Conservation (phyloP, 495 filamentous ascomycete species). For the Cercophora samala region DNA sequence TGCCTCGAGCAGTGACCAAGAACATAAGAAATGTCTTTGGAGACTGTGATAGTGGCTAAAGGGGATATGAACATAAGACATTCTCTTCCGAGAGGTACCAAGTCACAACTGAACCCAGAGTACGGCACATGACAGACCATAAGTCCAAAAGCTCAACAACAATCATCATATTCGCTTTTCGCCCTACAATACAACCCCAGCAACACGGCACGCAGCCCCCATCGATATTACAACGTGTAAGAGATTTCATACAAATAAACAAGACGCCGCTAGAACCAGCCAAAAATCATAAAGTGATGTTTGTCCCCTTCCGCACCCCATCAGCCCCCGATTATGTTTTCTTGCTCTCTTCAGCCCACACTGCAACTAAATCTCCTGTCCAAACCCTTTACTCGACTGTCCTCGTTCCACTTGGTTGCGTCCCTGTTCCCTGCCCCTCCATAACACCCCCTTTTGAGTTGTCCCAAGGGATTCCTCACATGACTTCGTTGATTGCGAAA, state of each 20-base stretch:
- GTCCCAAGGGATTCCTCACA: background rate
- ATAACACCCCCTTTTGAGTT: background rate
- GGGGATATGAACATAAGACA: background rate
- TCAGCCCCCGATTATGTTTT: background rate
- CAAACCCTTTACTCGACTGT: conserved; percentile 15
- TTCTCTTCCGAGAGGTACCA: background rate
- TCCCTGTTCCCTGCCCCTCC: background rate
- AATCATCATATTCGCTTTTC: background rate
- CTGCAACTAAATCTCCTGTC: conserved; percentile 15
- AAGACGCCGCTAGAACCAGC: conserved; percentile 7
- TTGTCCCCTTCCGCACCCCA: background rate
- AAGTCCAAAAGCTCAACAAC: background rate
- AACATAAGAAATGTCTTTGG: background rate
- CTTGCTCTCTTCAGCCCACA: background rate
- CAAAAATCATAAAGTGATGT: background rate
- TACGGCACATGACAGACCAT: background rate
- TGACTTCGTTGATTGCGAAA: background rate
- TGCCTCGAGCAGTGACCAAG: too few relatives aligned
- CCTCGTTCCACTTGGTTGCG: background rate
- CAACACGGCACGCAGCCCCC: conserved; percentile 1
- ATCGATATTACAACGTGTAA: conserved; percentile 18
- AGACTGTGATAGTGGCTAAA: conserved; percentile 34
- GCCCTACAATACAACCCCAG: background rate
- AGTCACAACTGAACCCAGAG: background rate
- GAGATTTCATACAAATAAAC: conserved; percentile 15